Evolutionary conservation across 345 rosid species (phyloP), one percentile per base, ranked within the genome.

Genomic region (Murraya paniculata): DNA sequence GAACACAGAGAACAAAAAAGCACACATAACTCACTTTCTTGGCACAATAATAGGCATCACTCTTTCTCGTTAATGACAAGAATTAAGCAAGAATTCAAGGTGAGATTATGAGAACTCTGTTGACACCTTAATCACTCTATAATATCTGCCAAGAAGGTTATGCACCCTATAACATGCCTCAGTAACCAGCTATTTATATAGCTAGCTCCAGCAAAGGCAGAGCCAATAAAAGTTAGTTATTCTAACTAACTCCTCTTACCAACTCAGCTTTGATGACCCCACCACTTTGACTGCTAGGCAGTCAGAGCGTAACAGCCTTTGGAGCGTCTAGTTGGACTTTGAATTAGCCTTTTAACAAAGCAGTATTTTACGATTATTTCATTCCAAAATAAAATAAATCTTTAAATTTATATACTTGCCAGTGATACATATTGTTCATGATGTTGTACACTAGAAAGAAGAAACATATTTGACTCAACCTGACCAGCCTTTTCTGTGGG

Each of bases 391-490:
- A 72, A 36, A 9, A 35, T 3, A 62, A 24, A 78, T 16, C 1
- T 25, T 1, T 18, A 22, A 2, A 35, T 55, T 71, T 27, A 55
- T 50, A 22, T 38, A 61, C 14, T 72, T 45, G 80, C 82, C 82
- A 68, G 67, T 38, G 73, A 11, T 30, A 25, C 59, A 41, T 41
- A 10, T 48, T 78, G 75, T 53, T 73, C 74, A 33, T 27, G 21
- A 24, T 27, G 36, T 25, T 71, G 72, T 13, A 24, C 64, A 68
- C 27, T 41, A 69, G 73, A 62, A 27, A 74, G 61, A 30, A 71
- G 62, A 27, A 78, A 58, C 24, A 35, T 19, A 65, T 68, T 53
- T 1, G 83, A 60, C 39, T 76, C 72, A 45, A n/a, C 67, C 70
- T 65, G 77, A 68, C 73, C 50, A 5, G 61, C 25, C 6, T 59